Evolutionary conservation across 1,139 yeast genomes (phyloP).

Genomic region (Meyerozyma athensensis): DNA sequence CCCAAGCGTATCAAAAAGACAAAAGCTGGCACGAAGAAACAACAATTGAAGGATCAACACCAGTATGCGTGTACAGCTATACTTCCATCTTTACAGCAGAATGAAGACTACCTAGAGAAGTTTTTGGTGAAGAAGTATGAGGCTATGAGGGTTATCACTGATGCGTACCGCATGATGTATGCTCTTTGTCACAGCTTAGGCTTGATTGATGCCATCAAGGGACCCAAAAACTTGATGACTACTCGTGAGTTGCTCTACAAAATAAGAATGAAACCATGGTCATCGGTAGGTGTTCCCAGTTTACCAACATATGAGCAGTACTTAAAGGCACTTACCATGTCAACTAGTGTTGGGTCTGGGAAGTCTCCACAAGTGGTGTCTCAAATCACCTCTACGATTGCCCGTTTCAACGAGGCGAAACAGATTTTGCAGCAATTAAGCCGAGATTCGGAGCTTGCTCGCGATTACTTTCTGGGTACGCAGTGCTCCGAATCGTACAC

Average conservation of each 20-base stretch:
- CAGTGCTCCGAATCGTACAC: conserved; percentile 18
- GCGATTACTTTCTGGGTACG: conserved; percentile 10
- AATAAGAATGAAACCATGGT: conserved; percentile 76
- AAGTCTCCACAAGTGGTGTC: conserved; percentile 9
- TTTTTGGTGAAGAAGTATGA: conserved; percentile 12
- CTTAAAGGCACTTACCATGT: conserved; percentile 14
- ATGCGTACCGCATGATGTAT: conserved; percentile 4
- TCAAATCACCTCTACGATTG: conserved; percentile 11
- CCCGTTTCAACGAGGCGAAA: conserved; percentile 16
- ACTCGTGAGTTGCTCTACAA: conserved; percentile 51
- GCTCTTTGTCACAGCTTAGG: conserved; percentile 9
- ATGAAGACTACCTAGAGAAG: conserved; percentile 15
- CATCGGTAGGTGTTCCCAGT: conserved; percentile 77
- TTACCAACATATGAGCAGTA: conserved; percentile 46
- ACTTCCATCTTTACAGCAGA: conserved; percentile 22
- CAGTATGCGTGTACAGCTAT: conserved; percentile 15
- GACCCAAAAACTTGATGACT: conserved; percentile 36
- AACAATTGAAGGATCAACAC: conserved; percentile 23
- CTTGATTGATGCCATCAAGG: conserved; percentile 25
- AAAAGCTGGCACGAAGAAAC: conserved; percentile 40
- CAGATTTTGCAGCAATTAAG: conserved; percentile 5
- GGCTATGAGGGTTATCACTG: neutral
- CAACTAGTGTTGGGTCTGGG: conserved; percentile 10
- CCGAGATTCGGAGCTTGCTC: conserved; percentile 5
- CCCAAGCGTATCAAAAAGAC: conserved; percentile 48